phyloP scores from a whole-genome alignment of 1,284 basidiomycete species.

The Ceratobasidium sp. region DNA sequence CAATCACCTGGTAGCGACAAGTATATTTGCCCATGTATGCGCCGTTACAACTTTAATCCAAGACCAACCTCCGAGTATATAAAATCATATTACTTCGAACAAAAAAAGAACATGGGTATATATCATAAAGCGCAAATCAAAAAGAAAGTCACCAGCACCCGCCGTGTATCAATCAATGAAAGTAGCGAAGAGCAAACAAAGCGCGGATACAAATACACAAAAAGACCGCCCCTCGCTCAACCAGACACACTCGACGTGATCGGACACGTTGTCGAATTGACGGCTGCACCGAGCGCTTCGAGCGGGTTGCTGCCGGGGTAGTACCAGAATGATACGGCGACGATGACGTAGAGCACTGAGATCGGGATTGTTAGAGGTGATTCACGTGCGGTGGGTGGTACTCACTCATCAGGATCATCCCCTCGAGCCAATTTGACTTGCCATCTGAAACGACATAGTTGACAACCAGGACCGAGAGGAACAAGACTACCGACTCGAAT shows the following conservation, averaged over 20 bases:
- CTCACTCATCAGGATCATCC: slow-evolving; percentile 76
- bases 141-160: no score
- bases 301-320: slow-evolving; percentile 44
- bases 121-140: no score
- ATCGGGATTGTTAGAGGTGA: neutral
- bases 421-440: slow-evolving; percentile 53
- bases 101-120: no score
- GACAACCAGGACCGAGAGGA: slow-evolving; percentile 59
- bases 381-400: slow-evolving; percentile 43
- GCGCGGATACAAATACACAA: no score
- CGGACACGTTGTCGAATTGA: neutral
- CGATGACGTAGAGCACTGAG: slow-evolving; percentile 69
- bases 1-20: no score
- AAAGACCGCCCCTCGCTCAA: neutral
- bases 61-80: no score
- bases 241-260: neutral
- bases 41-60: no score
- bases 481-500: slow-evolving; percentile 68
- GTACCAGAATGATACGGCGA: slow-evolving; percentile 71
- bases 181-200: no score
- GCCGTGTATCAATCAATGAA: no score
- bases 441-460: slow-evolving; percentile 48
- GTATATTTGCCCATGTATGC: no score
- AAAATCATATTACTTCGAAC: no score
- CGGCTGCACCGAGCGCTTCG: slow-evolving; percentile 15